Conservation (phyloP, 164 flowering plant genomes). For the Protea cynaroides region DNA sequence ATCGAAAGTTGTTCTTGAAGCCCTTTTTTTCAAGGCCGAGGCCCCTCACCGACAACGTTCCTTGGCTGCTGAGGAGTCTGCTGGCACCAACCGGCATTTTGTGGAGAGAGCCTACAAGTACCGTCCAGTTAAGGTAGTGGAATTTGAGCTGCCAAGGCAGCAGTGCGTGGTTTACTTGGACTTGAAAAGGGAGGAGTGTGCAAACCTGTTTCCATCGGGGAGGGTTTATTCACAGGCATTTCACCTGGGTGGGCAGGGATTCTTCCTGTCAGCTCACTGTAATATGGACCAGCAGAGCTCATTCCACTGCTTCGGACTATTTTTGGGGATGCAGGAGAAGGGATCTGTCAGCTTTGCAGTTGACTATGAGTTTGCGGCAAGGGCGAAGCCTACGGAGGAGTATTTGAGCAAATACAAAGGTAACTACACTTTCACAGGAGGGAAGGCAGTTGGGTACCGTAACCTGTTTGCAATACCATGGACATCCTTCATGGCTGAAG, state of each 20-base stretch:
- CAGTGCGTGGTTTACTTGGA: slow-evolving; percentile 91
- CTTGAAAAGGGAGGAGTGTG: slow-evolving; percentile 79
- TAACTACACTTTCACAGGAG: slow-evolving; percentile 90
- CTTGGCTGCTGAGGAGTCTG: slow-evolving; percentile 57
- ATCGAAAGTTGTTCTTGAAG: slow-evolving; percentile 80
- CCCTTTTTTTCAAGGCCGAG: slow-evolving; percentile 91
- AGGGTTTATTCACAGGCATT: slow-evolving; percentile 94
- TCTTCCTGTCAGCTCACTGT: slow-evolving; percentile 94
- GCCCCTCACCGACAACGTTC: slow-evolving; percentile 75
- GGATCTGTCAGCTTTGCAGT: slow-evolving; percentile 81
- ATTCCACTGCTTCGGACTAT: slow-evolving; percentile 87
- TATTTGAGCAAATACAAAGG: slow-evolving; percentile 84
- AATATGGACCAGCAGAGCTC: slow-evolving; percentile 97
- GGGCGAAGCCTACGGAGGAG: slow-evolving; percentile 72
- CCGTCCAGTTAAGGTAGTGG: slow-evolving; percentile 92
- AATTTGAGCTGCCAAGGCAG: slow-evolving; percentile 77
- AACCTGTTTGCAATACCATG: slow-evolving; percentile 74
- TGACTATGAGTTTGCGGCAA: slow-evolving; percentile 87
- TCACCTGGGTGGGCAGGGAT: slow-evolving; percentile 93
- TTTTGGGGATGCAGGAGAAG: slow-evolving; percentile 95
- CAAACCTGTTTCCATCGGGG: slow-evolving; percentile 67
- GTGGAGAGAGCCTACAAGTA: slow-evolving; percentile 93
- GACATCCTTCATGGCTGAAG: slow-evolving; percentile 77
- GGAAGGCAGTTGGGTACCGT: slow-evolving; percentile 92
- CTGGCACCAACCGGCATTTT: slow-evolving; percentile 48